These are phyloP conservation scores for Rhynchosporium agropyri DNA, from an alignment of 2,329 filamentous ascomycete genomes.

Conservation along the genomic window DNA sequence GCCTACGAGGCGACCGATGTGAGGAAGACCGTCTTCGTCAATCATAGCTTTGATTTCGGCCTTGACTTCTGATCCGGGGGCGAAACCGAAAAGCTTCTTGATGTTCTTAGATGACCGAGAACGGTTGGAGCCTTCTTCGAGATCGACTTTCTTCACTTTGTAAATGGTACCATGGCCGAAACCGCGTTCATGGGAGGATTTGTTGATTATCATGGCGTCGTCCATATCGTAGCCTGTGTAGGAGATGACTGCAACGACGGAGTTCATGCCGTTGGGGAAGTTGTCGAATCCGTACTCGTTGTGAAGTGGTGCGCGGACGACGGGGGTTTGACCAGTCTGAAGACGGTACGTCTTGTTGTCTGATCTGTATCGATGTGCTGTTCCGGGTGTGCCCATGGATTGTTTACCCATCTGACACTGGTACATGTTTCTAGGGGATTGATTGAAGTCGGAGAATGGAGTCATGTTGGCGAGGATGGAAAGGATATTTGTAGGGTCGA, in stretches of 20 bases:
- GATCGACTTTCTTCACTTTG: constrained; percentile 90
- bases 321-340: constrained; percentile 93
- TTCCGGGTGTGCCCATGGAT: constrained; percentile 95
- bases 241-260: constrained; percentile 94
- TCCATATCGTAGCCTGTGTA: constrained; percentile 99
- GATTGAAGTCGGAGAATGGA: constrained; percentile 98
- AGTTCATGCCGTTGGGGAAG: constrained; percentile 95
- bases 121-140: constrained; percentile 75
- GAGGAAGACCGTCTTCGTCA: constrained; percentile 85
- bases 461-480: constrained; percentile 99
- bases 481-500: constrained; percentile 92
- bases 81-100: constrained; percentile 87
- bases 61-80: constrained; percentile 70
- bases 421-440: constrained; percentile 99
- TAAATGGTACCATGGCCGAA: constrained; percentile 97
- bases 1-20: constrained; percentile 74
- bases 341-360: constrained; percentile 97
- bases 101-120: constrained; percentile 68
- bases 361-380: constrained; percentile 80
- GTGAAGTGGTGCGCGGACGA: constrained; percentile 89
- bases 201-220: constrained; percentile 99
- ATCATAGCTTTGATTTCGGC: constrained; percentile 71
- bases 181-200: constrained; percentile 91
- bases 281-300: constrained; percentile 97
- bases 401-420: constrained; percentile 99